Percentiles rank a stretch among this genome's conserved stretches.
Conservation (phyloP, 768 basidiomycete species). For the Hydnomerulius pinastri region DNA sequence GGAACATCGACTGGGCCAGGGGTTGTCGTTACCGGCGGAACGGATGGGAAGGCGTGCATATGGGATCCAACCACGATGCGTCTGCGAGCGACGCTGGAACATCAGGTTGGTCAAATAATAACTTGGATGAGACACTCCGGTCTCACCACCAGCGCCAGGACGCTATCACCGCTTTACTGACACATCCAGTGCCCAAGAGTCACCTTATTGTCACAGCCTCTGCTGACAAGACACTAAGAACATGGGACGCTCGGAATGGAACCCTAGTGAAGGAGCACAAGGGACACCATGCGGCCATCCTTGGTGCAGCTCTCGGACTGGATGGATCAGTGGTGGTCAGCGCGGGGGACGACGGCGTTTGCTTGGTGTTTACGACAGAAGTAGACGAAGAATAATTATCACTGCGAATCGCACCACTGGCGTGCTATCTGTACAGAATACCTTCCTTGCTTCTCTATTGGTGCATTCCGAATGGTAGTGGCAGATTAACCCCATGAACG, state of each 20-base stretch:
- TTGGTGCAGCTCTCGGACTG: conserved; percentile 71
- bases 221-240: conserved; percentile 82
- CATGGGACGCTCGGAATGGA: conserved; percentile 93
- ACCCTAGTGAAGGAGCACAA: conserved; percentile 74
- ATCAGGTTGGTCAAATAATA: conserved; percentile 58
- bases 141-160: conserved; percentile 54
- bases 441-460: too few species aligned
- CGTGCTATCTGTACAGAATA: not conserved
- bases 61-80: conserved; percentile 93
- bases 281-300: conserved; percentile 79
- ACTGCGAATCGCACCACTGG: not conserved
- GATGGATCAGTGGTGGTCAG: conserved; percentile 77
- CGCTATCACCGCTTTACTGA: conserved; percentile 78
- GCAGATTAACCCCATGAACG: too few species aligned
- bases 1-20: conserved; percentile 49
- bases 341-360: conserved; percentile 88
- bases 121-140: too few species aligned
- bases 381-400: conserved; percentile 12
- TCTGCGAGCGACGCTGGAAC: conserved; percentile 77
- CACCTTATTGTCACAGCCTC: conserved; percentile 85
- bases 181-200: conserved; percentile 71
- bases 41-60: conserved; percentile 91
- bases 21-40: conserved; percentile 82
- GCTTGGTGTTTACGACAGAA: conserved; percentile 79
- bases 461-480: too few species aligned